Base-by-base conservation (phyloP, 108 stramenopile species). In the Fragilaria crotonensis region DNA sequence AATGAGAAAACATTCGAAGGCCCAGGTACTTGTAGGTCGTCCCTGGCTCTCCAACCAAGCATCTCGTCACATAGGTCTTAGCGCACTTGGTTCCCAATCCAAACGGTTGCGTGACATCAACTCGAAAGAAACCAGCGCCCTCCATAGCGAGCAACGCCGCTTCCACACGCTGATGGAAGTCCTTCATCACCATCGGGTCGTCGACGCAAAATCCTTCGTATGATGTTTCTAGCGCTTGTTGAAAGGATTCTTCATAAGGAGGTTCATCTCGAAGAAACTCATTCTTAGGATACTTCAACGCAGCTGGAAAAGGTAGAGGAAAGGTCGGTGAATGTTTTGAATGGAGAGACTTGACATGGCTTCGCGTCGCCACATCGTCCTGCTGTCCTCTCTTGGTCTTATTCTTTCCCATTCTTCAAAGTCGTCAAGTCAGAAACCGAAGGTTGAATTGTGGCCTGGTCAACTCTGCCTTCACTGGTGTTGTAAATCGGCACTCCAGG, bases 1-100 rank as follows among this genome's bases (percentile, higher is more conserved):
- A 85, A 70, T 87, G 76, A 25, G 93, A 73, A 68, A 90, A 94
- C 68, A 94, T 86, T n/a, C 93, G 59, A 30, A 94, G 60, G 2
- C 93, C 93, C 29, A 94, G 60, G 54, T 94, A 94, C 55, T 87
- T 89, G 79, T 94, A 94, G 4, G 89, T 94, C 19, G 83, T 85
- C 4, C 93, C 92, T 31, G 54, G 62, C 18, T 77, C 73, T 2
- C 89, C 84, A 1, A 85, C 59, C 18, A 90, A 33, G 62, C 79
- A 85, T 30, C 90, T 48, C 25, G 83, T 83, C 20, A 92, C 90
- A 49, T 80, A 85, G 2, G 89, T 82, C 45, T 75, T 75, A 23
- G 80, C 80, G 59, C 80, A 82, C 46, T 78, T 77, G 26, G 77
- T 76, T 11, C 80, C 80, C 51, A 78, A 56, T 18, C 80, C 80